Evolutionary conservation across 345 rosid species (phyloP).

Genomic region (Noccaea bulbosa): DNA sequence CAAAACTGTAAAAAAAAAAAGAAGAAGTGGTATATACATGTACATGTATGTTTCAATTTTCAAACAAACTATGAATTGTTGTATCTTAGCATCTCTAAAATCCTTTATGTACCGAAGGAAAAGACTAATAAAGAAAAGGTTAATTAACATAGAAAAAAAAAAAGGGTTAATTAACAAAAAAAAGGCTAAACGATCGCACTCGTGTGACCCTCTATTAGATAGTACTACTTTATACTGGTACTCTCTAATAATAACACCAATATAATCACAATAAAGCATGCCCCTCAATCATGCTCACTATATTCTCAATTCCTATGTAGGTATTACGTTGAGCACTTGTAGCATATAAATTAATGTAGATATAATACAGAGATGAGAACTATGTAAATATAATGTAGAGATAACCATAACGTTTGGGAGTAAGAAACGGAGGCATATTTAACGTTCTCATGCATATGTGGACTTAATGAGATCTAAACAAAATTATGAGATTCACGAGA

Average conservation of each 20-base stretch:
- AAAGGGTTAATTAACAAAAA: background rate
- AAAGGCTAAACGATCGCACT: constrained; percentile 24
- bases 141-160: constrained; percentile 12
- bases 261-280: constrained; percentile 17
- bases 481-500: background rate
- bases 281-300: constrained; percentile 13
- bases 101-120: background rate
- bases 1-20: background rate
- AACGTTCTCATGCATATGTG: background rate
- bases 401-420: constrained; percentile 1
- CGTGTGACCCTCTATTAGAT: background rate
- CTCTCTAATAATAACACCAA: constrained; percentile 4
- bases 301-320: background rate
- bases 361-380: background rate
- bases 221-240: background rate
- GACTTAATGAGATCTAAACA: constrained; percentile 6
- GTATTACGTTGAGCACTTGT: background rate
- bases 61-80: constrained; percentile 10
- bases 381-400: background rate
- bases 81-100: background rate
- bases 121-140: constrained; percentile 20
- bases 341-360: constrained; percentile 1
- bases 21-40: background rate
- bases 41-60: background rate
- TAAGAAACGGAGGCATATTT: background rate